These are phyloP conservation scores for Daldinia grandis DNA, from an alignment of 495 filamentous ascomycete genomes.

Conservation along the genomic window DNA sequence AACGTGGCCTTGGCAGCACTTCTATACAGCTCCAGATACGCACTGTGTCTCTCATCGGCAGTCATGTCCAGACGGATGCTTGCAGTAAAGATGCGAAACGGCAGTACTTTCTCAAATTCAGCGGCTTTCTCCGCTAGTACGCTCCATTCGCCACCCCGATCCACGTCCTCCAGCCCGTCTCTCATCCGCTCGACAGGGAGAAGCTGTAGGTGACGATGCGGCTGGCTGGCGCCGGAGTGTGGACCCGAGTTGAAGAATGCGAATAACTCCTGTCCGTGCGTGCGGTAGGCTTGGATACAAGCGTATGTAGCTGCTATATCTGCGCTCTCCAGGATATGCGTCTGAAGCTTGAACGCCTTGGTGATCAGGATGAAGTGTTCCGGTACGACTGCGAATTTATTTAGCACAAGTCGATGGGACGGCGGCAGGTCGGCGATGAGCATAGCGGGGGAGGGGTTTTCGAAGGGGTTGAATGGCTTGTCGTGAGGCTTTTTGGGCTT, in stretches of 20 bases:
- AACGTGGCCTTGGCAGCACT: slow-evolving; percentile 53
- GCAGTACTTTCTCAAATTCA: slow-evolving; percentile 26
- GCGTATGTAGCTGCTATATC: slow-evolving; percentile 73
- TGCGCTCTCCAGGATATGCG: slow-evolving; percentile 68
- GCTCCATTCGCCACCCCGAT: slow-evolving; percentile 49
- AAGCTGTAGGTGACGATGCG: slow-evolving; percentile 82
- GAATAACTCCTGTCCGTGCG: slow-evolving; percentile 59
- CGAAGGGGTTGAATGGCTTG: slow-evolving; percentile 72
- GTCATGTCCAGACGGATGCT: slow-evolving; percentile 40
- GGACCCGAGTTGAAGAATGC: slow-evolving; percentile 86
- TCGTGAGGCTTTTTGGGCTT: slow-evolving; percentile 50
- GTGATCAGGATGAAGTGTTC: slow-evolving; percentile 85
- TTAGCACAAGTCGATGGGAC: slow-evolving; percentile 74
- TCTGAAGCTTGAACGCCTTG: slow-evolving; percentile 69
- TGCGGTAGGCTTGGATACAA: slow-evolving; percentile 70
- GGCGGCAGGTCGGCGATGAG: slow-evolving; percentile 66
- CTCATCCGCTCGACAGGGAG: slow-evolving; percentile 75
- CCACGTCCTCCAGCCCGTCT: slow-evolving; percentile 50
- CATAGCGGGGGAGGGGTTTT: slow-evolving; percentile 68
- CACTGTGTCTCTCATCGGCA: slow-evolving; percentile 38
- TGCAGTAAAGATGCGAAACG: slow-evolving; percentile 45
- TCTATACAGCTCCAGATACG: slow-evolving; percentile 62
- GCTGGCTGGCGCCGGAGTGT: slow-evolving; percentile 80
- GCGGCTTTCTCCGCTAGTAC: slow-evolving; percentile 63
- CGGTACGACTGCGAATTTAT: slow-evolving; percentile 82